Conservation (phyloP, 352 stramenopile species). For the Halophytophthora batemanensis region DNA sequence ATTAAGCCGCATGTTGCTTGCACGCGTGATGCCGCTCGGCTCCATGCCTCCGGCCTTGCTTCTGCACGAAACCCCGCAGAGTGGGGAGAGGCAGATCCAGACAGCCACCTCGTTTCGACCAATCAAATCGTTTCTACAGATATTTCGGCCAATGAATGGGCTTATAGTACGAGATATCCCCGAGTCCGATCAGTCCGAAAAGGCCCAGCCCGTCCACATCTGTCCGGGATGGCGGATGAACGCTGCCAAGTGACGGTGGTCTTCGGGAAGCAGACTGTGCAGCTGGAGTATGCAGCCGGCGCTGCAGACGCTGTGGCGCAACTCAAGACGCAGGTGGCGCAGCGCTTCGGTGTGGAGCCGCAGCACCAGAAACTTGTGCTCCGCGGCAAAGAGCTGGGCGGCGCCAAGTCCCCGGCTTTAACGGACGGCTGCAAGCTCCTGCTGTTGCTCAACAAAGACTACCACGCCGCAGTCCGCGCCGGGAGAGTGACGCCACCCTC, state of each 20-base stretch:
- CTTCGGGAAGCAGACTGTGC: constrained; percentile 38
- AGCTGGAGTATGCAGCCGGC: constrained; percentile 21
- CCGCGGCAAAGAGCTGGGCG: constrained; percentile 38
- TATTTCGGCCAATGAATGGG: too few species aligned
- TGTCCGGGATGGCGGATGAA: constrained; percentile 11
- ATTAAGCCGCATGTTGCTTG: too few species aligned
- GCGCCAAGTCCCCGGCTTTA: constrained; percentile 15
- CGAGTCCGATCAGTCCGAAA: not conserved
- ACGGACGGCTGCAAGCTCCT: constrained; percentile 42
- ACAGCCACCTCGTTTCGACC: too few species aligned
- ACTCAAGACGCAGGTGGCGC: constrained; percentile 29
- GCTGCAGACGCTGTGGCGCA: constrained; percentile 21
- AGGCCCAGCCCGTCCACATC: not conserved
- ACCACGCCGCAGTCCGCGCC: constrained; percentile 10
- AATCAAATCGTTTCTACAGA: too few species aligned
- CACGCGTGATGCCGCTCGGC: too few species aligned
- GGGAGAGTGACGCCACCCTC: not conserved
- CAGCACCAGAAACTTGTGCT: constrained; percentile 57
- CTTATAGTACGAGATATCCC: too few species aligned
- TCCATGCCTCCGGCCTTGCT: too few species aligned
- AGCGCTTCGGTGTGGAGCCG: constrained; percentile 30
- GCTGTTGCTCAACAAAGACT: constrained; percentile 35
- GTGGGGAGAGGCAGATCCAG: too few species aligned
- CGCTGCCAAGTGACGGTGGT: constrained; percentile 40
- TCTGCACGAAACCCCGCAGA: too few species aligned